These are phyloP conservation scores for Lippia alba DNA, from an alignment of 305 asterid genomes.

Conservation along the genomic window DNA sequence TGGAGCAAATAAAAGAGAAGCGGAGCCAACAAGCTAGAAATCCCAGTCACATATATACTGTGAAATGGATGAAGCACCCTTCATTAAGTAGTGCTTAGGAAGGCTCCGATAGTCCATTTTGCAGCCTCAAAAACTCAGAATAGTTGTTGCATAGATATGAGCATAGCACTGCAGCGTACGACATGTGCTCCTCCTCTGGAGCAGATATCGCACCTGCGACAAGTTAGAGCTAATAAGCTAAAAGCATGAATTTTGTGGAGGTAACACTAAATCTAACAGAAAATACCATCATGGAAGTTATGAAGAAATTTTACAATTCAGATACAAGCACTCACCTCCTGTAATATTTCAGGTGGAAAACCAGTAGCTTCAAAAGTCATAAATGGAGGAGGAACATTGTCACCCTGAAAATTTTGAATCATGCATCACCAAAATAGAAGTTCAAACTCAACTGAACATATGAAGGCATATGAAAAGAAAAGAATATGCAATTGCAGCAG, in stretches of 20 bases:
- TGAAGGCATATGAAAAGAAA: constrained; percentile 20
- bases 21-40: constrained; percentile 86
- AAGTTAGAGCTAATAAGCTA: constrained; percentile 84
- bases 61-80: constrained; percentile 86
- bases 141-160: constrained; percentile 80
- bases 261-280: constrained; percentile 35
- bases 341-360: constrained; percentile 83
- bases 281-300: constrained; percentile 25
- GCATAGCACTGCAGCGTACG: constrained; percentile 99
- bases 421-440: constrained; percentile 30
- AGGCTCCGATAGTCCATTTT: constrained; percentile 93
- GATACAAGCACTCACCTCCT: constrained; percentile 59
- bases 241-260: constrained; percentile 47
- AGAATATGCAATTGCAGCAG: constrained; percentile 22
- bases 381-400: constrained; percentile 89
- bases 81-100: constrained; percentile 73
- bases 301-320: constrained; percentile 12
- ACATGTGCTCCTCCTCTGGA: constrained; percentile 99
- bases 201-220: constrained; percentile 99
- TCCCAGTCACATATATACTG: constrained; percentile 84
- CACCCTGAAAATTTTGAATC: constrained; percentile 63
- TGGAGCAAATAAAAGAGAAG: constrained; percentile 84
- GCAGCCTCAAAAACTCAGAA: constrained; percentile 95
- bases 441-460: constrained; percentile 13
- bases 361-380: constrained; percentile 93